These are phyloP conservation scores for Ceratobasidium sp. DNA, from an alignment of 1,284 basidiomycete genomes.

Conservation along the genomic window DNA sequence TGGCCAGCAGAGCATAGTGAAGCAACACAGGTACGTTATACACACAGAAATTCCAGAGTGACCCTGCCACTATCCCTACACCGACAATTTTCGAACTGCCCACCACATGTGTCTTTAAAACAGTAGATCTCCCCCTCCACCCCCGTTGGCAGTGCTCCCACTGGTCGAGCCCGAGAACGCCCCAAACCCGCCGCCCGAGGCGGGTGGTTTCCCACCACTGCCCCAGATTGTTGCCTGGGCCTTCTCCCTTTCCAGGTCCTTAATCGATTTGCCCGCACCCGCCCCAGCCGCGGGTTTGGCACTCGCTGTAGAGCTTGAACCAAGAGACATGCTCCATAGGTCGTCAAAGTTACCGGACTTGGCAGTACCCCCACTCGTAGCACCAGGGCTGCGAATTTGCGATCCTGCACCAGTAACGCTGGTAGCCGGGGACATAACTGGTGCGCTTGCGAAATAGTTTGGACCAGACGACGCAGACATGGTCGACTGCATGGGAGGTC, in stretches of 20 bases:
- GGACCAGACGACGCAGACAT: slow-evolving; percentile 36
- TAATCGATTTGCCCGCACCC: slow-evolving; percentile 75
- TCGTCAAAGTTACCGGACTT: slow-evolving; percentile 79
- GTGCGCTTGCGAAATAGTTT: slow-evolving; percentile 40
- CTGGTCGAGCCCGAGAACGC: slow-evolving; percentile 18
- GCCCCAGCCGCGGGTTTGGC: slow-evolving; percentile 51
- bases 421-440: slow-evolving; percentile 46
- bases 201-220: slow-evolving; percentile 24
- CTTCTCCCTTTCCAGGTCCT: slow-evolving; percentile 89
- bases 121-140: slow-evolving; percentile 47
- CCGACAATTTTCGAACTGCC: not conserved
- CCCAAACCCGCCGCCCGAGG: slow-evolving; percentile 40
- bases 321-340: slow-evolving; percentile 87
- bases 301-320: slow-evolving; percentile 55
- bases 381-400: slow-evolving; percentile 33
- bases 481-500: slow-evolving; percentile 35
- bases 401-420: slow-evolving; percentile 45
- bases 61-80: slow-evolving; percentile 12
- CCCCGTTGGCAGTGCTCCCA: slow-evolving; percentile 27
- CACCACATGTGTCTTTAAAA: slow-evolving; percentile 37
- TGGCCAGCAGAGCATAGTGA: slow-evolving; percentile 19
- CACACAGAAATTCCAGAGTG: slow-evolving; percentile 7
- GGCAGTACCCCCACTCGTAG: slow-evolving; percentile 43
- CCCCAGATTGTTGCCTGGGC: slow-evolving; percentile 80
- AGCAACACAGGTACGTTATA: slow-evolving; percentile 36